A percentile compares a stretch with the other conserved stretches of the same genome.
These are phyloP conservation scores for Leucocoprinus sp. DNA, from an alignment of 768 basidiomycete genomes.

Conservation along the genomic window DNA sequence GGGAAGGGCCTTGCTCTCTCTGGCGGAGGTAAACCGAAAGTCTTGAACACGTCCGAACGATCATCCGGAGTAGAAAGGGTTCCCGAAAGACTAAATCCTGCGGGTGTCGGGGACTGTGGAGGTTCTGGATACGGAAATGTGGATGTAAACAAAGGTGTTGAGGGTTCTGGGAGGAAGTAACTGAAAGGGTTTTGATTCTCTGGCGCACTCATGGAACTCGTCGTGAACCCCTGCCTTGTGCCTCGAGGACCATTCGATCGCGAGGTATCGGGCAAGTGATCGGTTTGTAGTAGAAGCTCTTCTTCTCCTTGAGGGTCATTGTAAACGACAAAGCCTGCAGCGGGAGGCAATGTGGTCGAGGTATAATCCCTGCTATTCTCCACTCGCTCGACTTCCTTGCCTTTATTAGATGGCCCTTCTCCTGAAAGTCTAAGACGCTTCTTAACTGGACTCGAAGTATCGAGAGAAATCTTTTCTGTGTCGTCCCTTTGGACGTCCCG, in stretches of 20 bases:
- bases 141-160: slow-evolving; percentile 41
- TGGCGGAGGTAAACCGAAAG: slow-evolving; percentile 38
- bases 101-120: slow-evolving; percentile 51
- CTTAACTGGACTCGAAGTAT: slow-evolving; percentile 35
- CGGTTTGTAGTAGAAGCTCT: slow-evolving; percentile 39
- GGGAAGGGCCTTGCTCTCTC: slow-evolving; percentile 17
- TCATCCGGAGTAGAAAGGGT: slow-evolving; percentile 23
- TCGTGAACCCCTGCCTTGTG: slow-evolving; percentile 19
- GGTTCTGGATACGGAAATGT: slow-evolving; percentile 47
- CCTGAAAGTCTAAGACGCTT: slow-evolving; percentile 40
- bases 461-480: slow-evolving; percentile 27
- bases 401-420: slow-evolving; percentile 1
- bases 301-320: slow-evolving; percentile 33
- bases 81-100: slow-evolving; percentile 21
- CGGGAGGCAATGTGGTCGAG: slow-evolving; percentile 17
- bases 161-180: slow-evolving; percentile 43
- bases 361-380: slow-evolving; percentile 14
- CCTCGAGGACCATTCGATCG: slow-evolving; percentile 19
- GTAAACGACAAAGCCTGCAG: slow-evolving; percentile 41
- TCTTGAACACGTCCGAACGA: slow-evolving; percentile 37
- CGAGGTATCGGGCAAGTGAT: slow-evolving; percentile 42
- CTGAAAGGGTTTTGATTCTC: slow-evolving; percentile 50
- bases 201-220: slow-evolving; percentile 38
- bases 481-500: slow-evolving; percentile 35
- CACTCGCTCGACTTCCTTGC: slow-evolving; percentile 3